Evolutionary conservation across 352 stramenopile species (phyloP).

Genomic region (Phytopythium montanum): DNA sequence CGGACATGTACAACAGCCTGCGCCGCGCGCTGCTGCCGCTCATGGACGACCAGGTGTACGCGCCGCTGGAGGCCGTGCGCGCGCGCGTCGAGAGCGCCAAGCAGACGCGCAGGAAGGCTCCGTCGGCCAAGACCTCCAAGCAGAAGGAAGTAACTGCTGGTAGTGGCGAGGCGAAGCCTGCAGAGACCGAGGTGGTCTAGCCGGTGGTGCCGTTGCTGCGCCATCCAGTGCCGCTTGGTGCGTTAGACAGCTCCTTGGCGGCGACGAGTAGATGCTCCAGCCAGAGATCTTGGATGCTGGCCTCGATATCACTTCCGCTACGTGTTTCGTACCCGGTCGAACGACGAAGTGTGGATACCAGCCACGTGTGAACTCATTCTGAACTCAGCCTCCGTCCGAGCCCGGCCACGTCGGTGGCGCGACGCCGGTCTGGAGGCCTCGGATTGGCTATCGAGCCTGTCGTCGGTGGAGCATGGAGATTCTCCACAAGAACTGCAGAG

Average conservation of each 20-base stretch:
- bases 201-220: neutral
- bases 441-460: neutral
- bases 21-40: conserved; percentile 64
- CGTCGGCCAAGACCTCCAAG: conserved; percentile 26
- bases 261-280: neutral
- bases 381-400: neutral
- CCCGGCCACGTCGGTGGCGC: neutral
- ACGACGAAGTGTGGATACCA: neutral
- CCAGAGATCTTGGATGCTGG: neutral
- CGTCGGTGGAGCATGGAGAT: neutral
- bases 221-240: neutral
- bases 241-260: neutral
- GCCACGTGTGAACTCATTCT: neutral
- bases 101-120: conserved; percentile 31
- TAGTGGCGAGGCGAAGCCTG: neutral
- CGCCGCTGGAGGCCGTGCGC: conserved; percentile 47
- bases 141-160: conserved; percentile 7
- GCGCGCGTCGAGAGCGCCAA: conserved; percentile 47
- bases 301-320: neutral
- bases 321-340: neutral
- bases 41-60: conserved; percentile 79
- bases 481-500: neutral
- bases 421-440: neutral
- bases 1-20: conserved; percentile 81
- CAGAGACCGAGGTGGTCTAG: neutral